Percentiles rank a stretch among this genome's conserved stretches.
These are phyloP conservation scores for Graphilbum sp. DNA, from an alignment of 2,329 filamentous ascomycete genomes.

Conservation along the genomic window DNA sequence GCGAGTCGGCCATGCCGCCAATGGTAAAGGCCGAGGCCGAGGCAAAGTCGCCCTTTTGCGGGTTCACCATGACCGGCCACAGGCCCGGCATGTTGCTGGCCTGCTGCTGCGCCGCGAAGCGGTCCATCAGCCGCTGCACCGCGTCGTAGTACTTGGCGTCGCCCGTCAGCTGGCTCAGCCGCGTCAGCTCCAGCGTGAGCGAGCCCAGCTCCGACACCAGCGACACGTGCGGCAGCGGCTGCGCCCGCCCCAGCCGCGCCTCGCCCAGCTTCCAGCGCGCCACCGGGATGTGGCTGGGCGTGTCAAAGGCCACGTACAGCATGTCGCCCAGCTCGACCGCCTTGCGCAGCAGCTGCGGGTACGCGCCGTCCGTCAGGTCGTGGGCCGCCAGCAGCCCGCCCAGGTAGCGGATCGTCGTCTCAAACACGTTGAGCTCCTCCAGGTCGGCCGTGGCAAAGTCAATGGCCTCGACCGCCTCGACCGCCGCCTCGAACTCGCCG, in stretches of 20 bases:
- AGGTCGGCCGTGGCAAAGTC: slow-evolving; percentile 27
- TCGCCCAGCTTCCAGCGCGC: slow-evolving; percentile 27
- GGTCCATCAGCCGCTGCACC: slow-evolving; percentile 54
- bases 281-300: slow-evolving; percentile 33
- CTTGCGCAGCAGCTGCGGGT: slow-evolving; percentile 25
- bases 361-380: slow-evolving; percentile 22
- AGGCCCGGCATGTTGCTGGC: slow-evolving; percentile 53
- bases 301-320: slow-evolving; percentile 37
- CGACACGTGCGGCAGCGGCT: slow-evolving; percentile 20
- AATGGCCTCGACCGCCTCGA: slow-evolving; percentile 25
- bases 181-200: slow-evolving; percentile 57
- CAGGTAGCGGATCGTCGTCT: slow-evolving; percentile 17
- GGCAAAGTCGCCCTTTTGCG: slow-evolving; percentile 30
- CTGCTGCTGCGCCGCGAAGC: slow-evolving; percentile 48
- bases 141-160: slow-evolving; percentile 63
- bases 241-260: slow-evolving; percentile 8
- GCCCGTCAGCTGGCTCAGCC: slow-evolving; percentile 56
- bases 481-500: slow-evolving; percentile 33
- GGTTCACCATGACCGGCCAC: slow-evolving; percentile 53
- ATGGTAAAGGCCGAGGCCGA: slow-evolving; percentile 23
- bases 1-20: slow-evolving; percentile 28
- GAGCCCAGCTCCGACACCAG: slow-evolving; percentile 39
- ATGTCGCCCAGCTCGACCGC: slow-evolving; percentile 36
- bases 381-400: slow-evolving; percentile 15
- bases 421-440: slow-evolving; percentile 21